Evolutionary conservation across 2,329 filamentous ascomycete genomes (phyloP).

Genomic region (Penicillium crustosum): DNA sequence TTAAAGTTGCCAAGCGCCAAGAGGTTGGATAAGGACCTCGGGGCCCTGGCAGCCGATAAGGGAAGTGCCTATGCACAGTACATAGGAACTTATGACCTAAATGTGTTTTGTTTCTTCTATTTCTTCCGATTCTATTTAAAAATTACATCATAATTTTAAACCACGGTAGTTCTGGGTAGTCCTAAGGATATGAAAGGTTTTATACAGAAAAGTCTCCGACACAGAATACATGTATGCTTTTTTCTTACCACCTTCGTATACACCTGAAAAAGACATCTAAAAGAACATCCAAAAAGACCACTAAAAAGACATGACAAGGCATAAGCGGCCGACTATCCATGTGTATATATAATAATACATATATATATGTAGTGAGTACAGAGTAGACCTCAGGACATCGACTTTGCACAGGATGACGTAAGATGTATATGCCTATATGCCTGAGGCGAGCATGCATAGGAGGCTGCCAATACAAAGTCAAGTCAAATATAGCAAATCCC

Average conservation of each 20-base stretch:
- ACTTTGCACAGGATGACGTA: neutral
- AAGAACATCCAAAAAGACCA: too few relatives aligned
- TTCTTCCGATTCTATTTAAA: neutral
- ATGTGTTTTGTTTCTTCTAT: neutral
- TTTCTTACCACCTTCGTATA: too few relatives aligned
- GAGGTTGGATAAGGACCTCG: neutral
- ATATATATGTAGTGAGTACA: neutral
- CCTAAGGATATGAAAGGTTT: too few relatives aligned
- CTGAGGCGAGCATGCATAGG: neutral
- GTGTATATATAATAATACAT: too few relatives aligned
- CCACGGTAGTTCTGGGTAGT: neutral
- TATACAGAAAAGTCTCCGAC: too few relatives aligned
- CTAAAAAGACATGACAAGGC: too few relatives aligned
- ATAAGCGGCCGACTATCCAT: too few relatives aligned
- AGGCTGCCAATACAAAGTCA: neutral
- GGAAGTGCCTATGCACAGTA: neutral
- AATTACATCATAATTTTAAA: neutral
- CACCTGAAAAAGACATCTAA: too few relatives aligned
- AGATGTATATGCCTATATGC: neutral
- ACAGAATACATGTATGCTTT: too few relatives aligned
- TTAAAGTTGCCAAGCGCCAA: slow-evolving; percentile 22
- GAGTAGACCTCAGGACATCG: neutral
- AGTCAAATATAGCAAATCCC: neutral
- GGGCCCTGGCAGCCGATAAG: neutral
- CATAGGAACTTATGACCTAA: neutral